A percentile compares a stretch with the other conserved stretches of the same genome.
phyloP scores from a whole-genome alignment of 2,329 filamentous ascomycete genomes.

The Fusarium nurragi region DNA sequence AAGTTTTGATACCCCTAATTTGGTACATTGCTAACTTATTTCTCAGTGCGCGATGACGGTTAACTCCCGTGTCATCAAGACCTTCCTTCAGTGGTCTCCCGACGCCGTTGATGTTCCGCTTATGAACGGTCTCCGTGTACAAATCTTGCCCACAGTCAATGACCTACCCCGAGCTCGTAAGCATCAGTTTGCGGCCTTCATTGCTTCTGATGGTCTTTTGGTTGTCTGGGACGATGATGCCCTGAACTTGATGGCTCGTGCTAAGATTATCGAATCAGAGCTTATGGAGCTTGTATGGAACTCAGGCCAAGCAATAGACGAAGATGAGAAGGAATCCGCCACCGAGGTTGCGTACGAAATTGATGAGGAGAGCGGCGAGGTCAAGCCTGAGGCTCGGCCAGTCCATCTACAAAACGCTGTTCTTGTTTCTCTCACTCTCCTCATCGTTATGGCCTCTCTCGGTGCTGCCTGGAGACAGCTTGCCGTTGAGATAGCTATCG shows the following conservation, averaged over 20 bases:
- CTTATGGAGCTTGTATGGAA: slow-evolving; percentile 83
- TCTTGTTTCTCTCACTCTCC: slow-evolving; percentile 72
- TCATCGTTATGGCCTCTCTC: slow-evolving; percentile 71
- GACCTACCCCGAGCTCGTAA: slow-evolving; percentile 77
- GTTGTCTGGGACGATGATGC: slow-evolving; percentile 87
- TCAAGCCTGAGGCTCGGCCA: slow-evolving; percentile 70
- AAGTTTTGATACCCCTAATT: neutral
- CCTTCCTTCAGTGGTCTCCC: slow-evolving; percentile 77
- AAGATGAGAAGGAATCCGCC: slow-evolving; percentile 60
- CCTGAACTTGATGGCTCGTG: slow-evolving; percentile 73
- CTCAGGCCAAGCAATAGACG: slow-evolving; percentile 64
- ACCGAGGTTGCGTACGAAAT: slow-evolving; percentile 63
- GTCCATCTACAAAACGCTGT: slow-evolving; percentile 76
- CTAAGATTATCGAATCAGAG: slow-evolving; percentile 77
- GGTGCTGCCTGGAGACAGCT: slow-evolving; percentile 76
- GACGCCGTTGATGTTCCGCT: slow-evolving; percentile 79
- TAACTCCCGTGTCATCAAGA: slow-evolving; percentile 81
- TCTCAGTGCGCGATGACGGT: slow-evolving; percentile 80
- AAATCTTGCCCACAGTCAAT: slow-evolving; percentile 76
- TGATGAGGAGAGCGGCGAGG: slow-evolving; percentile 76
- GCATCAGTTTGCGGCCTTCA: slow-evolving; percentile 82
- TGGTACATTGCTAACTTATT: neutral
- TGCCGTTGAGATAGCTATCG: slow-evolving; percentile 73
- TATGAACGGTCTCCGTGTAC: slow-evolving; percentile 79
- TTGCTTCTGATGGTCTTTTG: slow-evolving; percentile 74